Base-by-base conservation (phyloP, 2,329 filamentous ascomycete species). In the Penicillium nordicum region DNA sequence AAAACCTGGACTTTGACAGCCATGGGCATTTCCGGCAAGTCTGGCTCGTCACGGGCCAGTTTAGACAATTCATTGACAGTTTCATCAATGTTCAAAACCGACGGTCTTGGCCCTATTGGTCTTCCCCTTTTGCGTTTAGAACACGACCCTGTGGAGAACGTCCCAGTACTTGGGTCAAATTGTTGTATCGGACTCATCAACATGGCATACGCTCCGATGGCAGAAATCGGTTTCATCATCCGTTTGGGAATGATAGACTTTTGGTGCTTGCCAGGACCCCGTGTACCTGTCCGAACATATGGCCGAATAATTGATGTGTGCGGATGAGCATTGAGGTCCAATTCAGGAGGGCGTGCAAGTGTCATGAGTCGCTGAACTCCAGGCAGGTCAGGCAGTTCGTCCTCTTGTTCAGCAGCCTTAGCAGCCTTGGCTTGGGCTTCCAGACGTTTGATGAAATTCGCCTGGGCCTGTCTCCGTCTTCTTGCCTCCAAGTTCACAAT, bases 141-240 rank as follows among this genome's bases (percentile, higher is more conserved):
- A 12, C 63, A 50, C 3, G 71, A 71, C n/a, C 75, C 67, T 0
- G 78, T 80, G 2, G 74, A 76, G 62, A 80, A 80, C 0, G 79
- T 81, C 4, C 79, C 78, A 32, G 65, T 77, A 4, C 59, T 56
- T 9, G 63, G 30, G 55, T 79, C 69, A 60, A 78, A 80, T 1
- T 57, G 52, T 46, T 77, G 74, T 14, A 58, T 60, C 18, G 76
- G 69, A 44, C 68, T 71, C 67, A 76, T 74, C 23, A 78, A 53
- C 64, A 75, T 73, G 11, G 69, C 62, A 58, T 70, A 67, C 5
- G 67, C 63, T 3, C 61, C 63, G 40, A 69, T 61, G 36, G 57
- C 53, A 21, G 70, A 70, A 9, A 71, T 64, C 18, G 63, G 59
- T 12, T 57, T 60, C 55, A 59, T 50, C 21, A 64, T 50, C 2